Base-by-base conservation (phyloP, 2,329 filamentous ascomycete species). In the Colletotrichum theobromicola region DNA sequence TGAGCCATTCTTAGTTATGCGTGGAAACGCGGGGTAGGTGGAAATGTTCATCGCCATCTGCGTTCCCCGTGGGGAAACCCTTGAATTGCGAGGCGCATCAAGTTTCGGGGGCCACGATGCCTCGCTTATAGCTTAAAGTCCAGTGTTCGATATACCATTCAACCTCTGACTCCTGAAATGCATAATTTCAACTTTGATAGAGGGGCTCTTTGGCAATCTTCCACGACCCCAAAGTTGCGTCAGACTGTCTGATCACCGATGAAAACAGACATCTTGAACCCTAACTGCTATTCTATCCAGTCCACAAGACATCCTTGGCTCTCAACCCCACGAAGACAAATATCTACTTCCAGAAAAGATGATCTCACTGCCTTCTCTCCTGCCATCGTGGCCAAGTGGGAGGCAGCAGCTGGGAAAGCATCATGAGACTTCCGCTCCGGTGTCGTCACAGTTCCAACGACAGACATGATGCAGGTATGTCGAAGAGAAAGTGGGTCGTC, bases 121-220 rank as follows among this genome's bases (percentile, higher is more conserved):
- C n/a, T n/a, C n/a, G n/a, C n/a, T n/a, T n/a, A n/a, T n/a, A n/a
- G n/a, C n/a, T n/a, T n/a, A n/a, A n/a, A n/a, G n/a, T n/a, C n/a
- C n/a, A n/a, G n/a, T n/a, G n/a, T 46, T 12, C 18, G 9, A 0
- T 4, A 7, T 7, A 12, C 0, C 4, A 42, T 46, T n/a, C 0
- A 21, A 46, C 2, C 18, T 3, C 42, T 46, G 9, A n/a, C 18
- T 46, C n/a, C 18, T 13, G 18, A 46, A 46, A 5, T 46, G 2
- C 4, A 13, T 46, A 0, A 0, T 13, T 9, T 46, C 42, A 46
- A 0, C 12, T 4, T 4, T 13, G 10, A 46, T 0, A 10, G 2
- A 21, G 1, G 5, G 18, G 0, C 42, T 2, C 3, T 0, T 9
- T 0, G 12, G 42, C 3, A 46, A 0, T 13, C 9, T 21, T 46